Conservation (phyloP, 768 basidiomycete genomes). For the Vararia minispora region DNA sequence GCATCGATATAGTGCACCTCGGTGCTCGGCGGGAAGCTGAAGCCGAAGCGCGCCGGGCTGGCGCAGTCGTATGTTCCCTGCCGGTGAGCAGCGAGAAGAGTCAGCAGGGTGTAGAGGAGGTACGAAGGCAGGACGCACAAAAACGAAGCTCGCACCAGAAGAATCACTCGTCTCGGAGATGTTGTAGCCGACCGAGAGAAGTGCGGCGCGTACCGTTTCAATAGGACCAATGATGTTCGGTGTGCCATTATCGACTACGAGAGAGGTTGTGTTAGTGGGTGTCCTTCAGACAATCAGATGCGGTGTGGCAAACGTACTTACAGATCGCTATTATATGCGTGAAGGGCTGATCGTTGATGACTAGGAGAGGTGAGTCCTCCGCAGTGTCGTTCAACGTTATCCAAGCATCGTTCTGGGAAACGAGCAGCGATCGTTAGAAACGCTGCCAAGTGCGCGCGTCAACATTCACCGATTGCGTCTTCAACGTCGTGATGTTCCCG, state of each 20-base stretch:
- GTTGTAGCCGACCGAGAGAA: conserved; percentile 9
- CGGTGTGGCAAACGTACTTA: background rate
- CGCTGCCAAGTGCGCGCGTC: too few species aligned
- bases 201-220: background rate
- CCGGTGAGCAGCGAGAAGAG: background rate
- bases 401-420: conserved; percentile 7
- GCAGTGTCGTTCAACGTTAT: conserved; percentile 1
- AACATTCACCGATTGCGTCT: background rate
- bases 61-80: conserved; percentile 13
- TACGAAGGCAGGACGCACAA: background rate
- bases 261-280: background rate
- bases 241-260: conserved; percentile 7
- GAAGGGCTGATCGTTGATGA: conserved; percentile 8
- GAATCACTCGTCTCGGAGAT: conserved; percentile 6
- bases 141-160: conserved; percentile 2
- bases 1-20: conserved; percentile 10
- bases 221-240: conserved; percentile 10
- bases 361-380: conserved; percentile 2
- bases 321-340: conserved; percentile 6
- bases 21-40: conserved; percentile 10
- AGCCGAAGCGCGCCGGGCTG: conserved; percentile 9
- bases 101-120: background rate
- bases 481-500: conserved; percentile 3
- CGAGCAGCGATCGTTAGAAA: too few species aligned
- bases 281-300: background rate